These are phyloP conservation scores for Cercospora sp. DNA, from an alignment of 2,329 filamentous ascomycete species.

Conservation along the genomic window DNA sequence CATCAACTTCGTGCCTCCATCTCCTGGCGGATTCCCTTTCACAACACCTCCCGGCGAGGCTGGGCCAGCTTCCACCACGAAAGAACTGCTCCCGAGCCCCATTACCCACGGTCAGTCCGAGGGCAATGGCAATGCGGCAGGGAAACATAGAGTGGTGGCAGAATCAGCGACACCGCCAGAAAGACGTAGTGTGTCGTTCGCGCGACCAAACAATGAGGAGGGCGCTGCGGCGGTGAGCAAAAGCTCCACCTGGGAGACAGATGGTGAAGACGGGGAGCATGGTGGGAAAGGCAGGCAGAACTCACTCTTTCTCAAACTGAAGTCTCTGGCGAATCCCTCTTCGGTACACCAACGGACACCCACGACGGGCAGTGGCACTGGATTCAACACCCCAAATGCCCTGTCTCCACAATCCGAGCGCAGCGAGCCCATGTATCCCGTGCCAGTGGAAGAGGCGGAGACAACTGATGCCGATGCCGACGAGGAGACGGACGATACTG, in stretches of 20 bases:
- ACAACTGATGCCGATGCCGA: constrained; percentile 47
- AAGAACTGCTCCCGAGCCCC: constrained; percentile 13
- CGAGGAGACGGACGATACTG: constrained; percentile 44
- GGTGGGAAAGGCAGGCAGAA: constrained; percentile 26
- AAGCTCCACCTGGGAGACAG: constrained; percentile 33
- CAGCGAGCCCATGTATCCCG: constrained; percentile 35
- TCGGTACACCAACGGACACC: constrained; percentile 13
- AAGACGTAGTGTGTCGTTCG: constrained; percentile 36
- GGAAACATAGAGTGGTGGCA: constrained; percentile 4
- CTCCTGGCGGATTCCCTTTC: constrained; percentile 27
- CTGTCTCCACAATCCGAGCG: constrained; percentile 38
- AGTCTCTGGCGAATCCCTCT: constrained; percentile 31
- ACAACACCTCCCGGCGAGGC: constrained; percentile 23
- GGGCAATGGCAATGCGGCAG: neutral
- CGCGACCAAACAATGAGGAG: constrained; percentile 27
- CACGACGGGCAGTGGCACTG: constrained; percentile 16
- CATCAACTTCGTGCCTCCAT: constrained; percentile 23
- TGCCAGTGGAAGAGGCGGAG: constrained; percentile 50
- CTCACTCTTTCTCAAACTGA: constrained; percentile 37
- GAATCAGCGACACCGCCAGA: constrained; percentile 29
- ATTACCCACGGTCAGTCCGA: constrained; percentile 8
- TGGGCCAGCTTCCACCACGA: constrained; percentile 28
- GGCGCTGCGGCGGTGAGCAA: constrained; percentile 27
- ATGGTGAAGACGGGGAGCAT: constrained; percentile 27
- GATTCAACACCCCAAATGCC: constrained; percentile 28